A percentile compares a stretch with the other conserved stretches of the same genome.
Conservation (phyloP, 116 monocot species). For the Cymodocea nodosa region DNA sequence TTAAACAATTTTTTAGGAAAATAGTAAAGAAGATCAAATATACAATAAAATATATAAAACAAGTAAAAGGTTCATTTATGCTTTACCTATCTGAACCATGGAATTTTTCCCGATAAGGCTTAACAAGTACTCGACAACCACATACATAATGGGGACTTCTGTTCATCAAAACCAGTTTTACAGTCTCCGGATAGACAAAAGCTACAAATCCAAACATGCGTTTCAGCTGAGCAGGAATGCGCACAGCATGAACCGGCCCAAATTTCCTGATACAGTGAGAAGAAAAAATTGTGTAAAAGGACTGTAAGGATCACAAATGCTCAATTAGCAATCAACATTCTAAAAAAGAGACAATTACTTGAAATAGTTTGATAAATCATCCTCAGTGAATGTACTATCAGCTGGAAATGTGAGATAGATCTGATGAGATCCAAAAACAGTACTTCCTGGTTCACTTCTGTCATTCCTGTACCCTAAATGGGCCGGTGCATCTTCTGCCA, state of each 20-base stretch:
- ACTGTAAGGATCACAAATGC: neutral
- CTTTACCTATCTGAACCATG: slow-evolving; percentile 30
- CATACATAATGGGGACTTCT: slow-evolving; percentile 53
- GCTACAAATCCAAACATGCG: slow-evolving; percentile 90
- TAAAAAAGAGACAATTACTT: slow-evolving; percentile 25
- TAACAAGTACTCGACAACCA: slow-evolving; percentile 61
- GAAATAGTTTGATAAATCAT: slow-evolving; percentile 72
- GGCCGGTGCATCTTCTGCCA: slow-evolving; percentile 48
- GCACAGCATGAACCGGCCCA: slow-evolving; percentile 72
- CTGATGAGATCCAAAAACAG: slow-evolving; percentile 36
- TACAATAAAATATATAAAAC: neutral
- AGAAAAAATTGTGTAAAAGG: neutral
- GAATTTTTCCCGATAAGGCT: slow-evolving; percentile 68
- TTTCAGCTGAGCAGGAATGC: slow-evolving; percentile 67
- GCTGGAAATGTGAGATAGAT: slow-evolving; percentile 88
- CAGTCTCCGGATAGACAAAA: slow-evolving; percentile 56
- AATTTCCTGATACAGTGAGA: slow-evolving; percentile 27
- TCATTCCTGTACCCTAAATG: slow-evolving; percentile 38
- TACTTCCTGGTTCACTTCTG: slow-evolving; percentile 14
- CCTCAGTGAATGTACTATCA: slow-evolving; percentile 62
- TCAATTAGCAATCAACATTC: no score
- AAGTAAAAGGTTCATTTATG: neutral
- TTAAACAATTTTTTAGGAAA: no score
- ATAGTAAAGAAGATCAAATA: no score
- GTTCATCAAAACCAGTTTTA: slow-evolving; percentile 29